Conservation (phyloP, 1,139 yeast genomes). For the Barnettozyma hawaiiensis region DNA sequence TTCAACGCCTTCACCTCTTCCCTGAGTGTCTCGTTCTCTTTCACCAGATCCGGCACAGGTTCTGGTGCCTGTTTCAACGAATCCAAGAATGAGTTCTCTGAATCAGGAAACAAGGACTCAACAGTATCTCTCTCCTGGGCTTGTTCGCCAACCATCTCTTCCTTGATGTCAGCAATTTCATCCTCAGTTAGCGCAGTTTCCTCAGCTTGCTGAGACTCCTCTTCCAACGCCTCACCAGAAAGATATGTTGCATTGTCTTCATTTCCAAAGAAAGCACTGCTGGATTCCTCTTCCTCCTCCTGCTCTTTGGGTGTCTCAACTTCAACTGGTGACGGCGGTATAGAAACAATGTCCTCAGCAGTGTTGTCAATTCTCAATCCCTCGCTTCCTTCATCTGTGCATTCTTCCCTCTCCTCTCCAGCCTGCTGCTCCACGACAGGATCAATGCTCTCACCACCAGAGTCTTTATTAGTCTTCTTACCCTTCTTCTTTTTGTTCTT, state of each 20-base stretch:
- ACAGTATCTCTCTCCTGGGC: conserved; percentile 9
- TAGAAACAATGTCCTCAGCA: too few species aligned
- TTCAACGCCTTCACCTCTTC: conserved; percentile 33
- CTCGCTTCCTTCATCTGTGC: too few species aligned
- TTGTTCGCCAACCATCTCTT: conserved; percentile 8
- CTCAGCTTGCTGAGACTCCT: too few species aligned
- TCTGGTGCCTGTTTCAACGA: conserved; percentile 19
- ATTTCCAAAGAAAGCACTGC: too few species aligned
- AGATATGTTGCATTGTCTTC: too few species aligned
- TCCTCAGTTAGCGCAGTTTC: conserved; percentile 3
- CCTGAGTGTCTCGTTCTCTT: conserved; percentile 24
- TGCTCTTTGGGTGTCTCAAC: too few species aligned
- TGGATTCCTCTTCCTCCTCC: too few species aligned
- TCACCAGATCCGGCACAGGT: conserved; percentile 26
- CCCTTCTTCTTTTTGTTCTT: conserved; percentile 45
- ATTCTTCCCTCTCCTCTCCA: conserved; percentile 11
- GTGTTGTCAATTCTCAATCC: too few species aligned
- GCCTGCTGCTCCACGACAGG: too few species aligned
- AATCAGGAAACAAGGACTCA: conserved; percentile 17
- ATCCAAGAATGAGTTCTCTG: conserved; percentile 26
- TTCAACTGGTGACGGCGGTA: too few species aligned
- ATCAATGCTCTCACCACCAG: too few species aligned
- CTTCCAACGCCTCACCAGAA: too few species aligned
- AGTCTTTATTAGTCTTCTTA: conserved; percentile 28
- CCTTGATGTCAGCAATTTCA: conserved; percentile 5